Conservation (phyloP, 306 rosid species). For the Trichosanthes cucumerina region DNA sequence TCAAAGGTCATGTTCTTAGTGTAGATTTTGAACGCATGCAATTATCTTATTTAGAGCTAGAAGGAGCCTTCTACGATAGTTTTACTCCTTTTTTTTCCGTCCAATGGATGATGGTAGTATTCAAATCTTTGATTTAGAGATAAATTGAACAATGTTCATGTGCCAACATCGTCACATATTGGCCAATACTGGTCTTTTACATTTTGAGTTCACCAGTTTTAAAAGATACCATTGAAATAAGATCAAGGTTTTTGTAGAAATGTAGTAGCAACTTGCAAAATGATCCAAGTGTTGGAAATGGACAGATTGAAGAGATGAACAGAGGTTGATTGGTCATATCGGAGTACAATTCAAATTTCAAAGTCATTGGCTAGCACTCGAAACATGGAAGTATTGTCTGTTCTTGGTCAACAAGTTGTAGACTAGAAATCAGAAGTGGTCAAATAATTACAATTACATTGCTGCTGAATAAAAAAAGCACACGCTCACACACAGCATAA, state of each 20-base stretch:
- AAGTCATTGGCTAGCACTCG: slow-evolving; percentile 1
- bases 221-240: not conserved
- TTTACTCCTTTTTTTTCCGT: too few species aligned
- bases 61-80: too few species aligned
- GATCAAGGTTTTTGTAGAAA: not conserved
- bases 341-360: not conserved
- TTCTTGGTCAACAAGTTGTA: slow-evolving; percentile 3
- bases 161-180: too few species aligned
- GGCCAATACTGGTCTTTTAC: not conserved
- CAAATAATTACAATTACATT: slow-evolving; percentile 29
- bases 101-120: too few species aligned
- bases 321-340: not conserved
- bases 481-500: slow-evolving; percentile 15
- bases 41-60: too few species aligned
- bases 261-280: not conserved
- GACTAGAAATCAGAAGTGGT: slow-evolving; percentile 8
- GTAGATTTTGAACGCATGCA: not conserved
- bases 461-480: not conserved
- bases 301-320: not conserved
- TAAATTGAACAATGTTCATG: too few species aligned
- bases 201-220: not conserved
- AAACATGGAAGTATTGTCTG: not conserved
- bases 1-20: not conserved
- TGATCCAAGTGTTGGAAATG: not conserved
- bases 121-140: too few species aligned